Percentiles rank a stretch among this genome's conserved stretches.
Conservation (phyloP, 2,329 filamentous ascomycete genomes). For the Bipolaris cookei region DNA sequence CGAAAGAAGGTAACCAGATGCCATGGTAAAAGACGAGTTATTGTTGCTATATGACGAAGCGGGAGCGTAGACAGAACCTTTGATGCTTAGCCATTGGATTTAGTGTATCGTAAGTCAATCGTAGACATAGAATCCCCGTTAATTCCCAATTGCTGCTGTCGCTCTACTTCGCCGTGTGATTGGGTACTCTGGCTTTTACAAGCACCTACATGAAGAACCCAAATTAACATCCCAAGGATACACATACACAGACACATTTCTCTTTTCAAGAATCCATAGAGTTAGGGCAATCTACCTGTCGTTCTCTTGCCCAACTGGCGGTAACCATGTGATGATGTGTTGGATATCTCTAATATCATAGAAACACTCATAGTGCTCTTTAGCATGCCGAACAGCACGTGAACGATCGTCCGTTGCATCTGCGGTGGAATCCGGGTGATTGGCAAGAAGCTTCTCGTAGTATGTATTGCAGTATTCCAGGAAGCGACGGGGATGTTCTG, state of each 20-base stretch:
- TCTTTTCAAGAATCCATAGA: no score
- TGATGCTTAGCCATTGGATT: background rate
- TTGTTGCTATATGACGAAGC: background rate
- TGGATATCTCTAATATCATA: conserved; percentile 27
- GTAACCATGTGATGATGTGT: conserved; percentile 27
- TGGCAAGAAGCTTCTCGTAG: conserved; percentile 32
- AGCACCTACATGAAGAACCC: no score
- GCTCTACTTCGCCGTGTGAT: background rate
- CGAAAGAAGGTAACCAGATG: background rate
- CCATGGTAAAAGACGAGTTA: background rate
- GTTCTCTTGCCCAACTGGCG: background rate
- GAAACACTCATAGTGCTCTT: conserved; percentile 31
- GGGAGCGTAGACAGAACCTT: background rate
- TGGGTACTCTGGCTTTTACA: no score
- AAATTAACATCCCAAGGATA: no score
- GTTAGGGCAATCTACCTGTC: background rate
- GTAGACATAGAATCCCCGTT: background rate
- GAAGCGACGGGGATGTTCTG: conserved; percentile 11
- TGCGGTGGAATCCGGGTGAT: conserved; percentile 24
- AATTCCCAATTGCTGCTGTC: no score
- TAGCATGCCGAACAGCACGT: conserved; percentile 31
- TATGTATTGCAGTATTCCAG: conserved; percentile 25
- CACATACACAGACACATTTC: no score
- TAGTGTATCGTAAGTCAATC: background rate
- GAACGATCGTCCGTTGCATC: conserved; percentile 25